A percentile compares a stretch with the other conserved stretches of the same genome.
Conservation (phyloP, 208 protist genomes). For the Wallacemonas sp. region DNA sequence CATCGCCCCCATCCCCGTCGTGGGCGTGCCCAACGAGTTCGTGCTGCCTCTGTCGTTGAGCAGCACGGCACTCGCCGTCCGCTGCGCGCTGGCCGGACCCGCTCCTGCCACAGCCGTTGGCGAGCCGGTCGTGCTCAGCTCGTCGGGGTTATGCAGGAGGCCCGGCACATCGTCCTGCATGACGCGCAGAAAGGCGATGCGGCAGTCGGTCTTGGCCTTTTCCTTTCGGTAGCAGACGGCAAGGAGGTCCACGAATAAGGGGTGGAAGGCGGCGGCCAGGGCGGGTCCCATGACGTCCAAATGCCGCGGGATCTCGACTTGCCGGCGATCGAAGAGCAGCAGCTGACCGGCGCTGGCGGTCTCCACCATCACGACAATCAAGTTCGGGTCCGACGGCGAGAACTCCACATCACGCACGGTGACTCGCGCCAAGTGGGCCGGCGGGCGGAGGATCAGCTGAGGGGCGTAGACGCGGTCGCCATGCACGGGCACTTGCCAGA, state of each 20-base stretch:
- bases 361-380: conserved; percentile 75
- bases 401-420: conserved; percentile 74
- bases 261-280: conserved; percentile 71
- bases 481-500: conserved; percentile 70
- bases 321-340: conserved; percentile 75
- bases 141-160: background rate
- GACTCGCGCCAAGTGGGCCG: conserved; percentile 52
- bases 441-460: conserved; percentile 69
- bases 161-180: conserved; percentile 16
- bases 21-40: background rate
- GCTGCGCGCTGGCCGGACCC: no score
- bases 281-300: conserved; percentile 60
- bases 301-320: conserved; percentile 52
- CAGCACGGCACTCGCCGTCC: no score
- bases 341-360: conserved; percentile 54
- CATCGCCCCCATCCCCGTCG: background rate
- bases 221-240: conserved; percentile 71
- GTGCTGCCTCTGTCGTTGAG: conserved; percentile 5
- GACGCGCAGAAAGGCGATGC: conserved; percentile 66
- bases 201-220: conserved; percentile 68
- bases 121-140: background rate
- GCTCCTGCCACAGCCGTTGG: no score
- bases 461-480: conserved; percentile 52
- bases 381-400: conserved; percentile 70
- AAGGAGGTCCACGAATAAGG: conserved; percentile 76